These are phyloP conservation scores for Extremus antarcticus DNA, from an alignment of 495 filamentous ascomycete genomes.

Conservation along the genomic window DNA sequence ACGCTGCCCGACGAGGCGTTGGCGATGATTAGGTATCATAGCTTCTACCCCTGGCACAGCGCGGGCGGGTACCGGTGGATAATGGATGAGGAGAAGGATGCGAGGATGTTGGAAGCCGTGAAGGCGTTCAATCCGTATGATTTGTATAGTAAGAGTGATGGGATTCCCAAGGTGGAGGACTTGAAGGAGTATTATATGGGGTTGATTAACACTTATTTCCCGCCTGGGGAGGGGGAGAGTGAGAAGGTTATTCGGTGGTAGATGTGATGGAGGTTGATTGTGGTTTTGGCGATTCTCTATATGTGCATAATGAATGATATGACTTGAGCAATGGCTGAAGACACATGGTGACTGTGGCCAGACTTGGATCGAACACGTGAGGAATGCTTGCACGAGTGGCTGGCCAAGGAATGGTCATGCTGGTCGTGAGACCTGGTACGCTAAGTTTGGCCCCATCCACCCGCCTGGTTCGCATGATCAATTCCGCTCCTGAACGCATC, in stretches of 20 bases:
- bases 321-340: too few relatives aligned
- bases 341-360: not conserved
- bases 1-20: constrained; percentile 67
- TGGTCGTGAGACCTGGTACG: too few relatives aligned
- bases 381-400: not conserved
- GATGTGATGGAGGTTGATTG: not conserved
- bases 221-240: constrained; percentile 28
- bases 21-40: constrained; percentile 84
- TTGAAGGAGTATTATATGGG: constrained; percentile 77
- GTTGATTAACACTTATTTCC: constrained; percentile 78
- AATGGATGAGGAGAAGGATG: constrained; percentile 68
- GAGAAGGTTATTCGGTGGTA: constrained; percentile 68
- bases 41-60: constrained; percentile 83
- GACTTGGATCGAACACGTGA: not conserved
- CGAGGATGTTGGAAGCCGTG: constrained; percentile 66
- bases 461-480: too few relatives aligned
- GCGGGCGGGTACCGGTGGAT: constrained; percentile 66
- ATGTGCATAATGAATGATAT: too few relatives aligned
- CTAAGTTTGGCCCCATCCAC: too few relatives aligned
- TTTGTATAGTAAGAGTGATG: constrained; percentile 84
- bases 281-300: too few relatives aligned
- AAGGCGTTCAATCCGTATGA: constrained; percentile 86
- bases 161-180: constrained; percentile 59
- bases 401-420: not conserved
- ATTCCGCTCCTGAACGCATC: too few relatives aligned